Base-by-base conservation (phyloP, 169 alveolate genomes). In the Pseudocohnilembus persalinus region DNA sequence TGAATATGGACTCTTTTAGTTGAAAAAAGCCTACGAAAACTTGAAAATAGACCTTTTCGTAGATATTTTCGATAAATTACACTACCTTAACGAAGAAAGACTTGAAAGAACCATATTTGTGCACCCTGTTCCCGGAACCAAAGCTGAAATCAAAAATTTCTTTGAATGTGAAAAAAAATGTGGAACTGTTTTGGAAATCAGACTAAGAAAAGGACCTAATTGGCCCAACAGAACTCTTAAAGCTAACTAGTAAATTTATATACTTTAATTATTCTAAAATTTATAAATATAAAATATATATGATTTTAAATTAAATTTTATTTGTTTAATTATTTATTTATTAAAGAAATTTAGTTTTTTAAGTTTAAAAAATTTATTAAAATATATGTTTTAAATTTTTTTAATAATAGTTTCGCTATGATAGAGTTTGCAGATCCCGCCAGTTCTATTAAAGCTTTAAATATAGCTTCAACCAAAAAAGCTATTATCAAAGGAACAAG, bases 21-120 rank as follows among this genome's bases (percentile, higher is more conserved):
- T 87, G 28, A 88, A 88, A 73, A 85, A 89, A 64, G 88, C 82
- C 20, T 65, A 84, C 73, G 87, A 84, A 73, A 83, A 91, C 76
- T 31, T 73, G 32, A 78, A 82, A 64, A 78, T 80, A 28, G 88
- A 88, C 65, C 6, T 92, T 15, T 89, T 88, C 79, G 91, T 90
- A 30, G 97, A 94, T 74, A 27, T 88, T 24, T 91, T 92, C 75
- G 94, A 92, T 28, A 92, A 88, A 77, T 63, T 87, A n/a, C 74
- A 84, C 29, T 94, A 31, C 83, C 34, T 92, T 31, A 90, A 83
- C 15, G 92, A 90, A 79, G 91, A 88, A 6, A 88, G 89, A 85
- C 88, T 94, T 33, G 95, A 94, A 74, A 92, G 93, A 88, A 82
- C 96, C 26, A 84, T 92, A 26, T 94, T 95, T 96, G 86, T 93